Conservation (phyloP, 208 protist genomes). For the Trypanosoma cruzi region DNA sequence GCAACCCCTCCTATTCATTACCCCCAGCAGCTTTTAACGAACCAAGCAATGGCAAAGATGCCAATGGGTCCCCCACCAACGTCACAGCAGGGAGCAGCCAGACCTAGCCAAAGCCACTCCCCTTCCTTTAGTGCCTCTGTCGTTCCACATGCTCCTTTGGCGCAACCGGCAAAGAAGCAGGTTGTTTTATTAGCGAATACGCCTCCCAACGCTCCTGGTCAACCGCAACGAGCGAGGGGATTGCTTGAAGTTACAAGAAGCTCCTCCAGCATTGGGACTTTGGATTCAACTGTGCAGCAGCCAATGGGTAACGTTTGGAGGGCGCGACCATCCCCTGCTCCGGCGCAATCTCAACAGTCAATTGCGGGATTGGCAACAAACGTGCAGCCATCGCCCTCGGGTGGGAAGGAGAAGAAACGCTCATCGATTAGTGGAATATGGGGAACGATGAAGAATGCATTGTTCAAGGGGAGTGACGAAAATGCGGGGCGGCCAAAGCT, state of each 20-base stretch:
- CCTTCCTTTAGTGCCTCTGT: not conserved
- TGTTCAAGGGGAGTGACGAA: not conserved
- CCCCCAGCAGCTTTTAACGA: no score
- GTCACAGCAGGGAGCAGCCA: not conserved
- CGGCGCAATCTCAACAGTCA: no score
- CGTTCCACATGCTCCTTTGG: not conserved
- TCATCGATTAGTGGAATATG: no score
- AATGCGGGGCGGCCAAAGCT: not conserved
- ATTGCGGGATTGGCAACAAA: no score
- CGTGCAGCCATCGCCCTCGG: no score
- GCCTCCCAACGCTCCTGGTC: not conserved
- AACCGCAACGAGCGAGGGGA: not conserved
- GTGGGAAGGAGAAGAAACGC: no score
- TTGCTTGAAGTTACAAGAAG: not conserved
- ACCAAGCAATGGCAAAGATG: not conserved
- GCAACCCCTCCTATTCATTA: no score
- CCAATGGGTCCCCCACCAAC: not conserved
- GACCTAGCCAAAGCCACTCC: not conserved
- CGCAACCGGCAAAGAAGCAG: not conserved
- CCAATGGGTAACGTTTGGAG: no score
- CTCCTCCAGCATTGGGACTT: no score
- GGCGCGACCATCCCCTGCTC: no score
- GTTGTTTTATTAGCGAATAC: not conserved
- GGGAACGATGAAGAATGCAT: not conserved
- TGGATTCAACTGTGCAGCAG: no score